These are phyloP conservation scores for Daldinia childiae DNA, from an alignment of 495 filamentous ascomycete species.

Conservation along the genomic window DNA sequence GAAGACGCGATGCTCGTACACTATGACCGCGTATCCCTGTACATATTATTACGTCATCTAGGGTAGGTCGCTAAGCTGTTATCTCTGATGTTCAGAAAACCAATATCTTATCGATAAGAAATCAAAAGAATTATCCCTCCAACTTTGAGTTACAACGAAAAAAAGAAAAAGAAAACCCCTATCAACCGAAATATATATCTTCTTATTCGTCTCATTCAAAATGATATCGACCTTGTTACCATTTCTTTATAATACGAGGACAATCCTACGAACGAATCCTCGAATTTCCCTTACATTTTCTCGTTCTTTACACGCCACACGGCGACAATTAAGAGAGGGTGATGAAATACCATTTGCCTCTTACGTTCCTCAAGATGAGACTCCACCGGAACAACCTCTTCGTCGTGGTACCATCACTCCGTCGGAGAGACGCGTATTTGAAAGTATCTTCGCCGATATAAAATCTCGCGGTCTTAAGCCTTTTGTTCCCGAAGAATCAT, in stretches of 20 bases:
- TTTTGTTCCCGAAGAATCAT: background rate
- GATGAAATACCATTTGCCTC: conserved; percentile 55
- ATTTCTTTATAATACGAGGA: conserved; percentile 78
- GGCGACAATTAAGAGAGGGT: conserved; percentile 8
- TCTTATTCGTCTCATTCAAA: background rate
- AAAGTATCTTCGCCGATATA: conserved; percentile 67
- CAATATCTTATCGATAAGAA: background rate
- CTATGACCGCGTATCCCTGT: conserved; percentile 38
- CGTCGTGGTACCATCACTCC: conserved; percentile 64
- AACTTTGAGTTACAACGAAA: background rate
- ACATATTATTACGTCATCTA: background rate
- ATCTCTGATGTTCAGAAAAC: too few species aligned
- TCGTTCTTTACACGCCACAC: conserved; percentile 35
- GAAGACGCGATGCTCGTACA: conserved; percentile 23
- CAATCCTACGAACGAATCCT: conserved; percentile 55
- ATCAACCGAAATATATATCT: background rate
- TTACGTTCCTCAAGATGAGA: conserved; percentile 24
- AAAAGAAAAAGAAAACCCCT: background rate
- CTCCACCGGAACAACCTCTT: conserved; percentile 4
- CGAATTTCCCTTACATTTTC: conserved; percentile 26
- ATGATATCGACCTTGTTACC: conserved; percentile 60
- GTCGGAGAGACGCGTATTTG: conserved; percentile 63
- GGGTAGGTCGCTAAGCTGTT: background rate
- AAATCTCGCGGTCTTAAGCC: conserved; percentile 45
- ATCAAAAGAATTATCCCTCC: background rate